phyloP scores from a whole-genome alignment of 768 basidiomycete species.

The Agaricus bisporus region DNA sequence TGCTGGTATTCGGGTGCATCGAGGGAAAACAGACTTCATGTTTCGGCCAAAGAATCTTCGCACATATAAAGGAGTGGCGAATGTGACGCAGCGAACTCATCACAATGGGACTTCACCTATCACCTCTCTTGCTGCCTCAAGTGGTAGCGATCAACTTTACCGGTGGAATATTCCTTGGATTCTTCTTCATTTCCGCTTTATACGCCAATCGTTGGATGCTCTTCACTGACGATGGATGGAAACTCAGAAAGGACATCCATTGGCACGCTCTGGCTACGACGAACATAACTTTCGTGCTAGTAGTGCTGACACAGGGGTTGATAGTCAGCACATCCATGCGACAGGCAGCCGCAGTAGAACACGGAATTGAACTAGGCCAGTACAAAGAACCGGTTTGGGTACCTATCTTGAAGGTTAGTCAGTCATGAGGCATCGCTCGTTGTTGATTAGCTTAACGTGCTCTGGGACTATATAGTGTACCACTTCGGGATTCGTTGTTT shows the following conservation, averaged over 20 bases:
- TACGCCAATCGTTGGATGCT: constrained; percentile 5
- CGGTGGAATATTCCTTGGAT: not conserved
- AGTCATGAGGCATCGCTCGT: not conserved
- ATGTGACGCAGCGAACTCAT: too few relatives aligned
- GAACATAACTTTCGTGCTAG: not conserved
- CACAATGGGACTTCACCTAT: too few relatives aligned
- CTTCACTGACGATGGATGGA: constrained; percentile 8
- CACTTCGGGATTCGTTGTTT: not conserved
- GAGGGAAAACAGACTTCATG: too few relatives aligned
- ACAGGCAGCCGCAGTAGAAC: too few relatives aligned
- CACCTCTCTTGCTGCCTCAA: not conserved
- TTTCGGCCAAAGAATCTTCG: too few relatives aligned
- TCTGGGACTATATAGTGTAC: not conserved
- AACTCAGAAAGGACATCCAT: not conserved
- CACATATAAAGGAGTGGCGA: too few relatives aligned
- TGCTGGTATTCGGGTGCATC: too few relatives aligned
- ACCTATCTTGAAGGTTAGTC: not conserved
- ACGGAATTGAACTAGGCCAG: too few relatives aligned
- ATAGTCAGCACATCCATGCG: too few relatives aligned
- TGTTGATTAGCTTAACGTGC: too few relatives aligned
- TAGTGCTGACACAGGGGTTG: not conserved
- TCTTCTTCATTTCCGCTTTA: constrained; percentile 5
- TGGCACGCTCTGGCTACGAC: constrained; percentile 2
- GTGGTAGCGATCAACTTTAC: not conserved
- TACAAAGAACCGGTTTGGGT: too few relatives aligned